phyloP scores from a whole-genome alignment of 1,284 basidiomycete species.

The Amylostereum areolatum region DNA sequence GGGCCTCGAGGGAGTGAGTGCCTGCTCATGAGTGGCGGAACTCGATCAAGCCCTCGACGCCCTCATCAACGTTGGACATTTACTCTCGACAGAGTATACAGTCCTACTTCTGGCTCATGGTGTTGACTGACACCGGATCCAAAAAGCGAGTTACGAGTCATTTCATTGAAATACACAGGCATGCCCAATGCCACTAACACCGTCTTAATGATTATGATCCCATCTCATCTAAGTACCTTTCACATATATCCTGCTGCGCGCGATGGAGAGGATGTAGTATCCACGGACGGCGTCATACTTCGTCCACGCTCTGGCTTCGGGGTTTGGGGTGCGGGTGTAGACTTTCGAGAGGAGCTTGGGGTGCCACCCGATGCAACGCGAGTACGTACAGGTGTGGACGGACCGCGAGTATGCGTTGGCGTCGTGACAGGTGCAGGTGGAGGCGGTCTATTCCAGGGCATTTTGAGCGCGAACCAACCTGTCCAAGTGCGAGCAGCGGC shows the following conservation, averaged over 20 bases:
- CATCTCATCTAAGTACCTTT: not conserved
- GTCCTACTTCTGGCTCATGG: too few relatives aligned
- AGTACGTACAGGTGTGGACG: conserved; percentile 2
- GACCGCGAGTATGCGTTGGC: conserved; percentile 8
- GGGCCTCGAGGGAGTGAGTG: too few relatives aligned
- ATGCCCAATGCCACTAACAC: too few relatives aligned
- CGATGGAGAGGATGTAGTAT: not conserved
- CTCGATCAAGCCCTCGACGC: too few relatives aligned
- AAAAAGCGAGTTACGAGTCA: too few relatives aligned
- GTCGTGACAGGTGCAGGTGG: conserved; percentile 3
- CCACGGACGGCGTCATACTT: not conserved
- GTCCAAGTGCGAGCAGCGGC: conserved; percentile 36
- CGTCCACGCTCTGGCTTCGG: conserved; percentile 8
- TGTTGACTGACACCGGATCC: too few relatives aligned
- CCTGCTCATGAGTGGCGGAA: too few relatives aligned
- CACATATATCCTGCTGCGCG: conserved; percentile 1
- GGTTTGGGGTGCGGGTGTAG: conserved; percentile 4
- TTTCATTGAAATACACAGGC: too few relatives aligned
- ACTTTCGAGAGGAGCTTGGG: conserved; percentile 4
- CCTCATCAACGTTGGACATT: too few relatives aligned
- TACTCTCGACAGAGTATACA: too few relatives aligned
- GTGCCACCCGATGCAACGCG: conserved; percentile 2
- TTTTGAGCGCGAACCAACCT: conserved; percentile 33
- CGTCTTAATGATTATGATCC: too few relatives aligned
- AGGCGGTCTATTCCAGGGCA: conserved; percentile 26